A percentile compares a stretch with the other conserved stretches of the same genome.
phyloP scores from a whole-genome alignment of 345 rosid genomes.

The Sisymbrium altissimum region DNA sequence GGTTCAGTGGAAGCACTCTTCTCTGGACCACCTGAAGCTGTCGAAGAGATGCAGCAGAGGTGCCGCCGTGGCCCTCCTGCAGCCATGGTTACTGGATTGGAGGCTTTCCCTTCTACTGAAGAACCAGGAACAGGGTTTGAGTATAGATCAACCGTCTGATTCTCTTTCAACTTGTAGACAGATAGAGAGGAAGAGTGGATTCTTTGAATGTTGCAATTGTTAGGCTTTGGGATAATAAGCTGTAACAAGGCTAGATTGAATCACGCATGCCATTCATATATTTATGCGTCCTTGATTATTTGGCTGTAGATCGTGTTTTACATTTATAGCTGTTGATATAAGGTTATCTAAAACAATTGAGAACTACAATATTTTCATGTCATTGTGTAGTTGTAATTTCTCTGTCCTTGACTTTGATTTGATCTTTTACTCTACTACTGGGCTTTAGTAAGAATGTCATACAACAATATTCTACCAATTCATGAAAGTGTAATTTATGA shows the following conservation, averaged over 20 bases:
- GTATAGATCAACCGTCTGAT: conserved; percentile 56
- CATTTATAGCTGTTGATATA: not conserved
- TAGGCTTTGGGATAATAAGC: not conserved
- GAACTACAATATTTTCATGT: no score
- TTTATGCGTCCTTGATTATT: not conserved
- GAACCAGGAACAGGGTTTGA: conserved; percentile 65
- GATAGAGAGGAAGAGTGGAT: not conserved
- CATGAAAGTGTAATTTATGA: no score
- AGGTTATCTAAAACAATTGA: no score
- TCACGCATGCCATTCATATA: not conserved
- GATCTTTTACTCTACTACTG: no score
- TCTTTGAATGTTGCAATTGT: not conserved
- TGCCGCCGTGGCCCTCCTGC: conserved; percentile 78
- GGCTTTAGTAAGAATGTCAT: no score
- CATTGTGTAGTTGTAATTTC: no score
- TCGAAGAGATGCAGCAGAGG: conserved; percentile 83
- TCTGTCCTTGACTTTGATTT: no score
- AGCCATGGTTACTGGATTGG: conserved; percentile 69
- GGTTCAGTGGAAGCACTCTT: conserved; percentile 90
- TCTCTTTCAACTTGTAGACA: not conserved
- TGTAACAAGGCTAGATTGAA: not conserved
- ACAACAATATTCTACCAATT: no score
- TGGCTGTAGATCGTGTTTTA: not conserved
- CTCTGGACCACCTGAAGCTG: conserved; percentile 56
- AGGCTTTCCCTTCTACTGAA: conserved; percentile 67